These are phyloP conservation scores for Ochetophila trinervis DNA, from an alignment of 306 rosid genomes.

Conservation along the genomic window DNA sequence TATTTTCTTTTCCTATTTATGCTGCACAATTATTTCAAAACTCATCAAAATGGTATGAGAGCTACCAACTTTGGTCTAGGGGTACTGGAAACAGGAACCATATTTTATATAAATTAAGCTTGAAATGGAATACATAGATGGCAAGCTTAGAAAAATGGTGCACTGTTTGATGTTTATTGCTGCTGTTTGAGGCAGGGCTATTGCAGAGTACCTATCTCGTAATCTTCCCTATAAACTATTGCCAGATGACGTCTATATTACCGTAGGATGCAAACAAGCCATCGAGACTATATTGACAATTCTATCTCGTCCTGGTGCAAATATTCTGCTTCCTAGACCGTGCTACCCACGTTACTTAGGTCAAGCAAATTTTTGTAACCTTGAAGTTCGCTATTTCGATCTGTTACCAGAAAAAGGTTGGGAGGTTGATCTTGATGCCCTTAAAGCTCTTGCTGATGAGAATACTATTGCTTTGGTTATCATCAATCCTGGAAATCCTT, in stretches of 20 bases:
- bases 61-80: too few relatives aligned
- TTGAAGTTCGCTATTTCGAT: constrained; percentile 58
- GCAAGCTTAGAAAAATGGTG: too few relatives aligned
- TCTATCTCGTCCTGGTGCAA: constrained; percentile 57
- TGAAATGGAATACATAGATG: too few relatives aligned
- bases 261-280: constrained; percentile 60
- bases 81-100: too few relatives aligned
- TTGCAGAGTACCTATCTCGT: constrained; percentile 22
- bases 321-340: constrained; percentile 70
- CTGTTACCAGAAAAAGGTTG: constrained; percentile 56
- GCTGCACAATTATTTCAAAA: too few relatives aligned
- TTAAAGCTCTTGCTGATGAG: constrained; percentile 54
- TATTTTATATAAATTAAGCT: too few relatives aligned
- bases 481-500: constrained; percentile 64
- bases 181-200: constrained; percentile 19
- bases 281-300: constrained; percentile 49
- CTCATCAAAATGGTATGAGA: too few relatives aligned
- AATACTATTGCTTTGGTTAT: constrained; percentile 62
- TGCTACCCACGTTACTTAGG: constrained; percentile 57
- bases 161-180: too few relatives aligned
- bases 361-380: constrained; percentile 37
- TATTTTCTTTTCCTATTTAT: too few relatives aligned
- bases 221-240: constrained; percentile 13
- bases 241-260: constrained; percentile 39
- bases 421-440: constrained; percentile 59